These are phyloP conservation scores for Pseudomassariella vexata DNA, from an alignment of 2,329 filamentous ascomycete genomes.

Conservation along the genomic window DNA sequence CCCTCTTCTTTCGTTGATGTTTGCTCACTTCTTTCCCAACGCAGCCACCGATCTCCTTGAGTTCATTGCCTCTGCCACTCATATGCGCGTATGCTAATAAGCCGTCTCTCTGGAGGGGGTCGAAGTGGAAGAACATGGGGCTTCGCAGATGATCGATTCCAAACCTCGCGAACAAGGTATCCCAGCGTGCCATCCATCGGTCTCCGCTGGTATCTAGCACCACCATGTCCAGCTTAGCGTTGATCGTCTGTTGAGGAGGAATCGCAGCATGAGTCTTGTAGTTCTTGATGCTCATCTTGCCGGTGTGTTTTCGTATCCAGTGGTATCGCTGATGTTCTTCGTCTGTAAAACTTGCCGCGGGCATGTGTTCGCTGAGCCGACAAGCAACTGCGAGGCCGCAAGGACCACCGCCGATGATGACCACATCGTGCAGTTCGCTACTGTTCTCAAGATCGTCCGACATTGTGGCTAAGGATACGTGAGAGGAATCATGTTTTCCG, in stretches of 20 bases:
- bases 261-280: conserved; percentile 32
- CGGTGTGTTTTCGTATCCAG: conserved; percentile 64
- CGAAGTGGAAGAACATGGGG: conserved; percentile 79
- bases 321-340: conserved; percentile 78
- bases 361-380: conserved; percentile 64
- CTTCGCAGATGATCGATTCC: conserved; percentile 68
- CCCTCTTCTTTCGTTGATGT: conserved; percentile 63
- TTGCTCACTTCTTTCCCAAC: conserved; percentile 79
- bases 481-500: neutral
- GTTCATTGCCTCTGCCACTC: conserved; percentile 52
- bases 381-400: conserved; percentile 70
- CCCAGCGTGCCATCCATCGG: conserved; percentile 67
- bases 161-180: conserved; percentile 60
- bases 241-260: conserved; percentile 14
- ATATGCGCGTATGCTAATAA: conserved; percentile 64
- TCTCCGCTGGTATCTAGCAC: conserved; percentile 62
- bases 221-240: conserved; percentile 40
- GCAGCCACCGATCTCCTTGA: conserved; percentile 66
- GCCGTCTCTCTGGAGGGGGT: conserved; percentile 69
- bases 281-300: conserved; percentile 52
- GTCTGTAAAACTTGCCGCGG: conserved; percentile 76
- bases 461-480: conserved; percentile 8
- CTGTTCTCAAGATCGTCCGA: conserved; percentile 5
- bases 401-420: conserved; percentile 70
- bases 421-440: conserved; percentile 52